Evolutionary conservation across 2,329 filamentous ascomycete genomes (phyloP).

Genomic region (Herpotrichia juniperi): DNA sequence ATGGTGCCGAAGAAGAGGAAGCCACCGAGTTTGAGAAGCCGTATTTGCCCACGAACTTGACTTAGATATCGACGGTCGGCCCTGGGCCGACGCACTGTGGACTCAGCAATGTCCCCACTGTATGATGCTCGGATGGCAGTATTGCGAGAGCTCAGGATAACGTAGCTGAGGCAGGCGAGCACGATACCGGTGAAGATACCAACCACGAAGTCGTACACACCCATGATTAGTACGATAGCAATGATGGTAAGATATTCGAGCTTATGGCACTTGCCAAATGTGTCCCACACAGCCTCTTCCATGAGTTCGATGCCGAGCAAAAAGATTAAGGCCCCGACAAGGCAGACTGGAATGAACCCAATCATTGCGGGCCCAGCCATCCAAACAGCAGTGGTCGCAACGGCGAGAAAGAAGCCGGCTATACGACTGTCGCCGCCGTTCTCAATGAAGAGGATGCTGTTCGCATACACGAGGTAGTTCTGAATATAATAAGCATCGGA

Average conservation of each 20-base stretch:
- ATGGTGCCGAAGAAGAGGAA: slow-evolving; percentile 99
- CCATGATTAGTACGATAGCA: slow-evolving; percentile 93
- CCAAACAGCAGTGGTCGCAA: slow-evolving; percentile 80
- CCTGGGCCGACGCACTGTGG: slow-evolving; percentile 89
- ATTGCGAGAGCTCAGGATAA: slow-evolving; percentile 88
- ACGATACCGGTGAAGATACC: slow-evolving; percentile 92
- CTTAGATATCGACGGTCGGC: slow-evolving; percentile 86
- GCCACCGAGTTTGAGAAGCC: slow-evolving; percentile 87
- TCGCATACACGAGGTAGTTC: slow-evolving; percentile 97
- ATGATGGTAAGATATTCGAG: slow-evolving; percentile 90
- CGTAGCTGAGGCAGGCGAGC: slow-evolving; percentile 87
- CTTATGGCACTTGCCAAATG: slow-evolving; percentile 83
- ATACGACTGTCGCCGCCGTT: slow-evolving; percentile 87
- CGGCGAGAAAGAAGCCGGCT: slow-evolving; percentile 83
- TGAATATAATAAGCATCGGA: slow-evolving; percentile 47
- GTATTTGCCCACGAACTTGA: slow-evolving; percentile 85
- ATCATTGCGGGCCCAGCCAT: slow-evolving; percentile 85
- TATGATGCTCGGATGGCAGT: slow-evolving; percentile 91
- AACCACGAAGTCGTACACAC: slow-evolving; percentile 92
- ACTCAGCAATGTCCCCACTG: slow-evolving; percentile 85
- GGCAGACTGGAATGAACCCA: slow-evolving; percentile 94
- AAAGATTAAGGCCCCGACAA: slow-evolving; percentile 95
- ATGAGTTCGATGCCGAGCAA: slow-evolving; percentile 92
- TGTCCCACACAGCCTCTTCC: slow-evolving; percentile 85
- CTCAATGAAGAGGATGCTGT: slow-evolving; percentile 94